Conservation (phyloP, 257 asterid species). For the Plantago ovata region DNA sequence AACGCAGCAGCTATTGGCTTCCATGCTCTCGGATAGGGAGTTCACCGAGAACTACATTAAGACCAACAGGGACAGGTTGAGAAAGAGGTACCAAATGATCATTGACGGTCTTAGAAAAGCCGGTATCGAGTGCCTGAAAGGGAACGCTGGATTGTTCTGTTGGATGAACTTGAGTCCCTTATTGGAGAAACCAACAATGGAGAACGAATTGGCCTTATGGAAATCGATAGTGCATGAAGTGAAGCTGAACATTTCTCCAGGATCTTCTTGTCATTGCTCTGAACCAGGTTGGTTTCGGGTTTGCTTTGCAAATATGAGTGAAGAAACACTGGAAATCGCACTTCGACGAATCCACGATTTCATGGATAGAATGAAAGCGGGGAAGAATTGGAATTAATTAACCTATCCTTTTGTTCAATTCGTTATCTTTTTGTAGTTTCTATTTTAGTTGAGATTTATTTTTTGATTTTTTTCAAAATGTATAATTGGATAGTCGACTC, state of each 20-base stretch:
- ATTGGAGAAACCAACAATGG: slow-evolving; percentile 23
- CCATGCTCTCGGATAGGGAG: slow-evolving; percentile 38
- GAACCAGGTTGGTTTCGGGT: slow-evolving; percentile 58
- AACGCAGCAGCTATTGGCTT: slow-evolving; percentile 45
- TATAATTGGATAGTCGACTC: too few relatives aligned
- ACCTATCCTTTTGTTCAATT: too few relatives aligned
- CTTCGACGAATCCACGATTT: slow-evolving; percentile 32
- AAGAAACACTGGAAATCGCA: slow-evolving; percentile 38
- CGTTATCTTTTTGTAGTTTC: background rate
- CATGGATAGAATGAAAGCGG: slow-evolving; percentile 23
- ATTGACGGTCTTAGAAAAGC: slow-evolving; percentile 28
- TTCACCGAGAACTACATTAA: slow-evolving; percentile 32
- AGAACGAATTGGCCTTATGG: slow-evolving; percentile 36
- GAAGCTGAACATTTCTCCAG: slow-evolving; percentile 44
- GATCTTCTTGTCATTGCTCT: slow-evolving; percentile 48
- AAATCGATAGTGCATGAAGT: slow-evolving; percentile 32
- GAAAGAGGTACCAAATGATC: slow-evolving; percentile 28
- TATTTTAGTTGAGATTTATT: background rate
- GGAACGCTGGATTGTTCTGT: slow-evolving; percentile 52
- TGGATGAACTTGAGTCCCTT: slow-evolving; percentile 45
- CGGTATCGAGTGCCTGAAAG: slow-evolving; percentile 41
- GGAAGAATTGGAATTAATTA: background rate
- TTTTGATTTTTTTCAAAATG: background rate
- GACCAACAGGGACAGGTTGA: slow-evolving; percentile 33
- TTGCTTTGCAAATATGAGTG: slow-evolving; percentile 57